A percentile compares a stretch with the other conserved stretches of the same genome.
Conservation (phyloP, 2,329 filamentous ascomycete species). For the Verticillium zaregamsianum region DNA sequence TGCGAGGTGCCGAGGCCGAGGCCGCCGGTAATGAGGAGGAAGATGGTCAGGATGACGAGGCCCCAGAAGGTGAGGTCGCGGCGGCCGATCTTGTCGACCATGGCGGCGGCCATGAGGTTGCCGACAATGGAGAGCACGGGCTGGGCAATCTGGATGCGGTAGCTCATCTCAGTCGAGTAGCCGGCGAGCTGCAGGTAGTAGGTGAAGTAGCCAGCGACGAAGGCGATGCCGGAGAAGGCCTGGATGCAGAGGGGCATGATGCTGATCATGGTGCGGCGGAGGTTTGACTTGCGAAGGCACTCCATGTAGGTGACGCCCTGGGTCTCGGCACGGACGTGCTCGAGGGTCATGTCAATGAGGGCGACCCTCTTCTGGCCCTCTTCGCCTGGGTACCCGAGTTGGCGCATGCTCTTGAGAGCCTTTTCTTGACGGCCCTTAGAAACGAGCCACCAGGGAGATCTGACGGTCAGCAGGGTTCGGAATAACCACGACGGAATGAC, state of each 20-base stretch:
- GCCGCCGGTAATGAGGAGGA: slow-evolving; percentile 36
- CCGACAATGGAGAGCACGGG: slow-evolving; percentile 32
- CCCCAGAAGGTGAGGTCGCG: slow-evolving; percentile 31
- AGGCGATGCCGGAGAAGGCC: slow-evolving; percentile 27
- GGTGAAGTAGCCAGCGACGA: slow-evolving; percentile 28
- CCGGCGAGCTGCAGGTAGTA: slow-evolving; percentile 39
- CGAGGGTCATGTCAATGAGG: slow-evolving; percentile 23
- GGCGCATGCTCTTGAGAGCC: slow-evolving; percentile 27
- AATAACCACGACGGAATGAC: not conserved
- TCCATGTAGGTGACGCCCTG: slow-evolving; percentile 32
- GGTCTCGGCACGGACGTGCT: slow-evolving; percentile 26
- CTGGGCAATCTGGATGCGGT: slow-evolving; percentile 34
- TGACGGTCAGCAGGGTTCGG: not conserved
- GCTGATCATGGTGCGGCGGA: slow-evolving; percentile 33
- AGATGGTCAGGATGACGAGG: slow-evolving; percentile 24
- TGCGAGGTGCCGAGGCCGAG: slow-evolving; percentile 12
- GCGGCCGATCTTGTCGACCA: slow-evolving; percentile 32
- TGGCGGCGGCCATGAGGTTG: slow-evolving; percentile 32
- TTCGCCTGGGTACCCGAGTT: slow-evolving; percentile 22
- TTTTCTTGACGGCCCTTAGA: slow-evolving; percentile 26
- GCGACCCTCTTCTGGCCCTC: slow-evolving; percentile 23
- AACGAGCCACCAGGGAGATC: slow-evolving; percentile 33
- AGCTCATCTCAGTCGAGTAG: slow-evolving; percentile 28
- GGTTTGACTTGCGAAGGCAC: slow-evolving; percentile 33
- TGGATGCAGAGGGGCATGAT: slow-evolving; percentile 16